Base-by-base conservation (phyloP, 1,139 yeast genomes). In the Diutina rugosa region DNA sequence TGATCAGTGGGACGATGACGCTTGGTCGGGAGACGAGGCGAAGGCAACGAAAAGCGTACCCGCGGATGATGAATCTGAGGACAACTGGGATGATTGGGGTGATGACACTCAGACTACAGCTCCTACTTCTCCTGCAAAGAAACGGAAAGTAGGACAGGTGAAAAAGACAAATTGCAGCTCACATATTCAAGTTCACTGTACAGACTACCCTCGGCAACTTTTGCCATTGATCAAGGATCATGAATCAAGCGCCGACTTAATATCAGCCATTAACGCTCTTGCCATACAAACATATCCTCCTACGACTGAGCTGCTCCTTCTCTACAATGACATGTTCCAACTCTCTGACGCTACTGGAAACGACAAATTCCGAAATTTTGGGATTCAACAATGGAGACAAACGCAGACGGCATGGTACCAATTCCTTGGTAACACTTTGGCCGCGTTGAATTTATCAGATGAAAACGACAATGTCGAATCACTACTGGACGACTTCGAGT, bases 1-100 rank as follows among this genome's bases (percentile, higher is more conserved):
- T 32, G 53, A 48, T 29, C 18, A 49, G 10, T 49, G 53, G 53
- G 53, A 18, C 32, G 53, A 49, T 30, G 53, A 49, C 18, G 44
- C 14, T n/a, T 47, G 51, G 51, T 29, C 38, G 21, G 51, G 14
- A 4, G 51, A 47, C 41, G 51, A 47, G 38, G 38, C 38, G 6
- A 5, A 18, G 4, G 6, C 18, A 4, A n/a, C 51, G 5, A 47
- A 28, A 14, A 47, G 29, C 9, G n/a, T 26, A 14, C 30, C 12
- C 10, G n/a, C 12, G 44, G n/a, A n/a, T 10, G 14, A 16, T 12
- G 44, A 10, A 6, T 26, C 30, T 32, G 44, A 49, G 16, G 53
- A 49, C 18, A 21, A 30, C 16, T 49, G 53, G 53, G 53, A 32
- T 6, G 53, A 28, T 10, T 48, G 51, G 51, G 51, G 32, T 29